These are phyloP conservation scores for Perkinsus marinus DNA, from an alignment of 169 alveolate species.

Conservation along the genomic window DNA sequence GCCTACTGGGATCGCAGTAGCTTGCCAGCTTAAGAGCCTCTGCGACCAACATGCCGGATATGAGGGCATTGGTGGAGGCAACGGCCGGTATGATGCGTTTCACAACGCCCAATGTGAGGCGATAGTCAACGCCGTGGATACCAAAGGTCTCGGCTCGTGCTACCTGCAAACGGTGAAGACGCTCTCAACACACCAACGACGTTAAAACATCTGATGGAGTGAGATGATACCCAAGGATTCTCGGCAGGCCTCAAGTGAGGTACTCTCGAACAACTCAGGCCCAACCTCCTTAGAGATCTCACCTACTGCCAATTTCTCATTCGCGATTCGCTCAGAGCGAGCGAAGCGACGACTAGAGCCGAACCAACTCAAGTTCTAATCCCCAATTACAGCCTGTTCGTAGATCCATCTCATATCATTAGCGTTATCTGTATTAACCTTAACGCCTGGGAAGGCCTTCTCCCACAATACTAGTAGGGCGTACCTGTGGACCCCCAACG, in stretches of 20 bases:
- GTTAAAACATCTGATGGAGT: not conserved
- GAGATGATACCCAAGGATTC: no score
- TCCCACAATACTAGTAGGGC: constrained; percentile 20
- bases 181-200: not conserved
- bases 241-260: no score
- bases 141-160: constrained; percentile 12
- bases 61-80: not conserved
- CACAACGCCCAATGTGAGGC: constrained; percentile 22
- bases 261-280: no score
- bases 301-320: no score
- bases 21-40: not conserved
- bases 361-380: no score
- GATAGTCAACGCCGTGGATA: constrained; percentile 27
- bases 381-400: constrained; percentile 20
- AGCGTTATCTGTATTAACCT: constrained; percentile 2
- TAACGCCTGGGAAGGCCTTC: constrained; percentile 6
- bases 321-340: no score
- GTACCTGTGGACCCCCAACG: constrained; percentile 2
- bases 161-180: not conserved
- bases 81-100: constrained; percentile 1
- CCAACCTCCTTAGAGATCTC: no score
- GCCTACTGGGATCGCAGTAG: not conserved
- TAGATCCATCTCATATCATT: constrained; percentile 32
- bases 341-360: no score
- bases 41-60: not conserved